These are phyloP conservation scores for Lepraria neglecta DNA, from an alignment of 495 filamentous ascomycete species.

Conservation along the genomic window DNA sequence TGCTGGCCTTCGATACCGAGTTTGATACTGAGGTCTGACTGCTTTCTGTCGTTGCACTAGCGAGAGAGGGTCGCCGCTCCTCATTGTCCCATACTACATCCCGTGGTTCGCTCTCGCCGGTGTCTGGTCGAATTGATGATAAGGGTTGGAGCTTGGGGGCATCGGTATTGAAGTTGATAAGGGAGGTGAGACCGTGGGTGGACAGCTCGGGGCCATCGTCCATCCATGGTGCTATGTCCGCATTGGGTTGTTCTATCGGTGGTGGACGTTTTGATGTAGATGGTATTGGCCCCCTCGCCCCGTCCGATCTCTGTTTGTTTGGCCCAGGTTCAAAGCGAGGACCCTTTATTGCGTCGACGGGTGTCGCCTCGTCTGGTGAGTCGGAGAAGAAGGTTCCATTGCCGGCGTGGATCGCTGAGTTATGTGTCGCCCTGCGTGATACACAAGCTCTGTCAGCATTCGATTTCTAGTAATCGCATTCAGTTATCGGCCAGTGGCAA, in stretches of 20 bases:
- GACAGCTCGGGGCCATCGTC: conserved; percentile 33
- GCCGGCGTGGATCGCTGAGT: conserved; percentile 11
- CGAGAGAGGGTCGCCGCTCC: conserved; percentile 78
- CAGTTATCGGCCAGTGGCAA: not conserved
- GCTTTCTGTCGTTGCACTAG: conserved; percentile 81
- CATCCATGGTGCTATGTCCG: conserved; percentile 35
- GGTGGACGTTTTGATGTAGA: conserved; percentile 17
- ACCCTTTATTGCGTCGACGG: conserved; percentile 39
- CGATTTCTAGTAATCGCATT: not conserved
- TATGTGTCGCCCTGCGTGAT: conserved; percentile 11
- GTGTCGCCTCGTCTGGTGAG: conserved; percentile 42
- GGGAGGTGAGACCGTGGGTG: conserved; percentile 31
- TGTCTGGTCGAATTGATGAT: conserved; percentile 60
- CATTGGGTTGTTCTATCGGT: conserved; percentile 27
- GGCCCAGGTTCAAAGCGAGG: conserved; percentile 39
- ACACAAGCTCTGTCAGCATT: conserved; percentile 13
- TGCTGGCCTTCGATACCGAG: conserved; percentile 70
- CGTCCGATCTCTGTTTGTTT: conserved; percentile 35
- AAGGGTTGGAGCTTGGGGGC: conserved; percentile 53
- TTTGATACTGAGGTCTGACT: conserved; percentile 90
- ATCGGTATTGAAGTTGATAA: conserved; percentile 42
- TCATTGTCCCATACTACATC: conserved; percentile 61
- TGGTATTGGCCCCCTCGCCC: conserved; percentile 27
- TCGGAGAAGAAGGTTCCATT: conserved; percentile 38
- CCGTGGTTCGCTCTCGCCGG: conserved; percentile 61